These are phyloP conservation scores for Epipyxis sp. DNA, from an alignment of 108 stramenopile genomes.

Conservation along the genomic window DNA sequence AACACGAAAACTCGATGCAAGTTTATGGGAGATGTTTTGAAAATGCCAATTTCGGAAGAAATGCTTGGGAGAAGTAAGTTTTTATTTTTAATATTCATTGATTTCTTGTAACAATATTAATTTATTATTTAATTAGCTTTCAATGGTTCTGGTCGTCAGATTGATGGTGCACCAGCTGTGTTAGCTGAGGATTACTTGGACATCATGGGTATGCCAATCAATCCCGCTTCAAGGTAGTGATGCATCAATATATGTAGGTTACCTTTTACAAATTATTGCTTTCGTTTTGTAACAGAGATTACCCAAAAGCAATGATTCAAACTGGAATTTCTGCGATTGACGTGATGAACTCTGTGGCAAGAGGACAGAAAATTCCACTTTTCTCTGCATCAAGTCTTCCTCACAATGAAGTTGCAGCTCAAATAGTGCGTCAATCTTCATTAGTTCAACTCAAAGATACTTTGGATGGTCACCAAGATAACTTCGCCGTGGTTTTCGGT, in stretches of 20 bases:
- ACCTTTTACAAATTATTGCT: too few relatives aligned
- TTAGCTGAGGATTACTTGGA: conserved; percentile 98
- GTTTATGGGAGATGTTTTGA: conserved; percentile 96
- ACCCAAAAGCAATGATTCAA: conserved; percentile 99
- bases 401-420: conserved; percentile 99
- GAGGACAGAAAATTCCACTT: conserved; percentile 99
- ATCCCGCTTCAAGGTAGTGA: conserved; percentile 96
- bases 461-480: conserved; percentile 93
- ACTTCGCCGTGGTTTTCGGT: conserved; percentile 99
- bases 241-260: too few relatives aligned
- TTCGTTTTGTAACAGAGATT: too few relatives aligned
- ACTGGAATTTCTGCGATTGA: conserved; percentile 99
- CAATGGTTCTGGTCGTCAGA: conserved; percentile 98
- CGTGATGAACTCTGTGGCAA: conserved; percentile 99
- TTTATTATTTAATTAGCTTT: conserved; percentile 59
- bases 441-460: conserved; percentile 94
- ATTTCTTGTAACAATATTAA: background rate
- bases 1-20: conserved; percentile 93
- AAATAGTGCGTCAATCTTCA: conserved; percentile 92
- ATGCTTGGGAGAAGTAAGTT: conserved; percentile 71
- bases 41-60: conserved; percentile 99
- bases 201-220: conserved; percentile 99
- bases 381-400: conserved; percentile 99
- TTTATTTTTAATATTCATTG: background rate
- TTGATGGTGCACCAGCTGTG: conserved; percentile 93